phyloP scores from a whole-genome alignment of 2,329 filamentous ascomycete species.

The Epichloe gansuensis region DNA sequence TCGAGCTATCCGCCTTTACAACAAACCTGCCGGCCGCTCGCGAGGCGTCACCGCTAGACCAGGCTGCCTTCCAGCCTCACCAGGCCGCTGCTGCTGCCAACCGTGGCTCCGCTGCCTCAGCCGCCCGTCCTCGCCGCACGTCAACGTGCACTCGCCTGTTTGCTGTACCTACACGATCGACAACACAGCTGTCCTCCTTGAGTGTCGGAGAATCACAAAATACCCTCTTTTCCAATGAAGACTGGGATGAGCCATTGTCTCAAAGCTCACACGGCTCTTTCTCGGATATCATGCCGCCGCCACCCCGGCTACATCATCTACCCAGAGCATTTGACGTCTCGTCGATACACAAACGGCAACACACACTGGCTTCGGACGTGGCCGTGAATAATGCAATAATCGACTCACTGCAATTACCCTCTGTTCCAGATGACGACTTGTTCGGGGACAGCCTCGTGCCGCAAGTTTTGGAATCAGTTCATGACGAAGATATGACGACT shows the following conservation, averaged over 20 bases:
- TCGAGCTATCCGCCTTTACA: conserved; percentile 21
- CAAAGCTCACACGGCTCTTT: conserved; percentile 18
- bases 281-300: conserved; percentile 17
- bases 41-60: conserved; percentile 3
- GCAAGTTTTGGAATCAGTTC: neutral
- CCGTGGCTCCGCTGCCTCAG: conserved; percentile 3
- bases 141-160: conserved; percentile 8
- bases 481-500: conserved; percentile 16
- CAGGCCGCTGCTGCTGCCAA: conserved; percentile 1
- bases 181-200: conserved; percentile 9
- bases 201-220: conserved; percentile 15
- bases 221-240: conserved; percentile 16
- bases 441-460: conserved; percentile 14
- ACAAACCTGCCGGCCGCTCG: neutral
- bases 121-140: conserved; percentile 6
- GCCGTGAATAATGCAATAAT: neutral
- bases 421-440: conserved; percentile 14
- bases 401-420: neutral
- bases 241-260: conserved; percentile 15
- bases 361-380: conserved; percentile 8
- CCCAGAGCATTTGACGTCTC: neutral
- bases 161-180: conserved; percentile 12
- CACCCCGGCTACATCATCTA: neutral
- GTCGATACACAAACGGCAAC: conserved; percentile 16
- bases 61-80: conserved; percentile 3